A percentile compares a stretch with the other conserved stretches of the same genome.
phyloP scores from a whole-genome alignment of 306 rosid genomes.

The Malus orientalis region DNA sequence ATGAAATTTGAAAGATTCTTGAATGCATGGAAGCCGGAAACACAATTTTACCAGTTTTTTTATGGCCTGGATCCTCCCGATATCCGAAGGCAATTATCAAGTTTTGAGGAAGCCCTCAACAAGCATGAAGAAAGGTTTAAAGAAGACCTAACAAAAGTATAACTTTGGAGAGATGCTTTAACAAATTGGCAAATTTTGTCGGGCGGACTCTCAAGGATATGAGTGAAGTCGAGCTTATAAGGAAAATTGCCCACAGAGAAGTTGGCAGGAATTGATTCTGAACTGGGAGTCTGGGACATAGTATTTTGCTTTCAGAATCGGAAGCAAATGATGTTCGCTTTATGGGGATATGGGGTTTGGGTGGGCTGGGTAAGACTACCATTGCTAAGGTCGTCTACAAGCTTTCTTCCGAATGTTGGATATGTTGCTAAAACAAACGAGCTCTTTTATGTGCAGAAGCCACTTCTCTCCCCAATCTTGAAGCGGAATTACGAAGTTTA shows the following conservation, averaged over 20 bases:
- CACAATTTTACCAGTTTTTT: no score
- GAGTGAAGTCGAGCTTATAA: no score
- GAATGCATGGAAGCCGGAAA: no score
- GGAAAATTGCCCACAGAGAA: not conserved
- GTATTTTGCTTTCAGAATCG: not conserved
- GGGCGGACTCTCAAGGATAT: no score
- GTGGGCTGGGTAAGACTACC: not conserved
- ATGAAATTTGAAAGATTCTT: no score
- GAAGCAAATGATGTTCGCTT: not conserved
- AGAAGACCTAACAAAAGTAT: no score
- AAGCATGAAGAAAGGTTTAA: no score
- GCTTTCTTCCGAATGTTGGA: not conserved
- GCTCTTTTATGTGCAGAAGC: conserved; percentile 13
- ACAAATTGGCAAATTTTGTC: no score
- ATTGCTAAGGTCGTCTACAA: not conserved
- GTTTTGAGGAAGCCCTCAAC: no score
- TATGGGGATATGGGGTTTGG: not conserved
- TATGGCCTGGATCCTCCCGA: no score
- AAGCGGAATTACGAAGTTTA: not conserved
- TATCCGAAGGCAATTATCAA: no score
- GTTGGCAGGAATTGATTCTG: not conserved
- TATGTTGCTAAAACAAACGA: not conserved
- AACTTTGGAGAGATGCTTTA: no score
- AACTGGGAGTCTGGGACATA: not conserved
- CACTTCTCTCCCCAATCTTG: conserved; percentile 12